A percentile compares a stretch with the other conserved stretches of the same genome.
phyloP scores from a whole-genome alignment of 306 rosid genomes.

The Sophora flavescens region DNA sequence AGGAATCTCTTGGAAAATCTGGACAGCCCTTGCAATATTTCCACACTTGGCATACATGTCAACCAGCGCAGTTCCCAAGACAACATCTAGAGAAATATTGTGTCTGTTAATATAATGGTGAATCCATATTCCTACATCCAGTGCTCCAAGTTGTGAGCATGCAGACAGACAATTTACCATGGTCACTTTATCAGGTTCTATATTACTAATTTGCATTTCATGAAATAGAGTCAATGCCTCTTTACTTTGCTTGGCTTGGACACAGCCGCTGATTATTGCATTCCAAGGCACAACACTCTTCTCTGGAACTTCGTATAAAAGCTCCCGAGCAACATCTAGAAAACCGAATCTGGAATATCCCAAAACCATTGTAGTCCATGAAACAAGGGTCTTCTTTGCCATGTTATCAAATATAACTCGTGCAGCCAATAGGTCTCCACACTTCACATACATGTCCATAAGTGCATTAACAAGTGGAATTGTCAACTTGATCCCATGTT shows the following conservation, averaged over 20 bases:
- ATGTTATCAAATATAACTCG: slow-evolving; percentile 59
- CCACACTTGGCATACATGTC: slow-evolving; percentile 94
- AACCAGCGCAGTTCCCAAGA: slow-evolving; percentile 79
- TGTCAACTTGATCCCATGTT: slow-evolving; percentile 61
- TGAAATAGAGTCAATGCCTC: slow-evolving; percentile 82
- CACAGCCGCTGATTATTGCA: slow-evolving; percentile 82
- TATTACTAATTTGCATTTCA: slow-evolving; percentile 73
- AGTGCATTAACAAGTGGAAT: slow-evolving; percentile 72
- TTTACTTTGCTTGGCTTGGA: slow-evolving; percentile 72
- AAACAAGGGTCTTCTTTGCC: slow-evolving; percentile 66
- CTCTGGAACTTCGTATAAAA: slow-evolving; percentile 73
- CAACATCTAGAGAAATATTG: slow-evolving; percentile 58
- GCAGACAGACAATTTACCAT: slow-evolving; percentile 76
- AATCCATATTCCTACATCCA: slow-evolving; percentile 85
- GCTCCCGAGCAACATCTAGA: slow-evolving; percentile 62
- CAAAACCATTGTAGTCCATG: slow-evolving; percentile 81
- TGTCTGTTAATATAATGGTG: slow-evolving; percentile 71
- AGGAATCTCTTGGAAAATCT: slow-evolving; percentile 72
- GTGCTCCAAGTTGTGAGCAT: slow-evolving; percentile 86
- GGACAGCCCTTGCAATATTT: slow-evolving; percentile 71
- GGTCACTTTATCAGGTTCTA: slow-evolving; percentile 76
- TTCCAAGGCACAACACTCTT: slow-evolving; percentile 82
- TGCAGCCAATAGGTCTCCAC: slow-evolving; percentile 67
- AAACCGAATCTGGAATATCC: slow-evolving; percentile 82
- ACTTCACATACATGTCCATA: slow-evolving; percentile 84